phyloP scores from a whole-genome alignment of 257 asterid species.

The Nicotiana tabacum region DNA sequence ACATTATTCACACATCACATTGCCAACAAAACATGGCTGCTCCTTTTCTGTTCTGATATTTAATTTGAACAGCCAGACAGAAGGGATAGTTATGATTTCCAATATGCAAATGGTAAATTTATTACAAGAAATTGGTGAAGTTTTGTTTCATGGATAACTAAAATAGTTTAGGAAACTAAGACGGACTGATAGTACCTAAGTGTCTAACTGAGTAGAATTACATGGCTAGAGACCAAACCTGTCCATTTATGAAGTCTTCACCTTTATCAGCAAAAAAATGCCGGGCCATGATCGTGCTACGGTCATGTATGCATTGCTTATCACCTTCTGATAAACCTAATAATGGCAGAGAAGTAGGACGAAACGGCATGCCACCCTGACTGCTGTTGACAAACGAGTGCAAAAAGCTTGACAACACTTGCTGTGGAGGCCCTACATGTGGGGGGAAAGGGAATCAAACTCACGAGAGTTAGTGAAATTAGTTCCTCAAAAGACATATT shows the following conservation, averaged over 20 bases:
- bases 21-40: background rate
- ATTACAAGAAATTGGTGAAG: background rate
- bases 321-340: slow-evolving; percentile 95
- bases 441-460: background rate
- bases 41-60: background rate
- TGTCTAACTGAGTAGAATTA: slow-evolving; percentile 8
- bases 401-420: slow-evolving; percentile 84
- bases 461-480: background rate
- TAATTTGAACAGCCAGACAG: background rate
- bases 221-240: slow-evolving; percentile 43
- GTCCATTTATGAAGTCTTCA: slow-evolving; percentile 84
- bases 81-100: background rate
- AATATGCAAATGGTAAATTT: background rate
- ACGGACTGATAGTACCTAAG: background rate
- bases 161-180: background rate
- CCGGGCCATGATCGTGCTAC: slow-evolving; percentile 99
- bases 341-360: slow-evolving; percentile 77
- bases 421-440: slow-evolving; percentile 93
- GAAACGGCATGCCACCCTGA: slow-evolving; percentile 71
- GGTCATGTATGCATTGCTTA: slow-evolving; percentile 94
- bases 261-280: slow-evolving; percentile 92
- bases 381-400: slow-evolving; percentile 89
- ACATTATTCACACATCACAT: background rate
- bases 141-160: background rate
- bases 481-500: background rate